These are phyloP conservation scores for Meira nashicola DNA, from an alignment of 1,284 basidiomycete species.

Conservation along the genomic window DNA sequence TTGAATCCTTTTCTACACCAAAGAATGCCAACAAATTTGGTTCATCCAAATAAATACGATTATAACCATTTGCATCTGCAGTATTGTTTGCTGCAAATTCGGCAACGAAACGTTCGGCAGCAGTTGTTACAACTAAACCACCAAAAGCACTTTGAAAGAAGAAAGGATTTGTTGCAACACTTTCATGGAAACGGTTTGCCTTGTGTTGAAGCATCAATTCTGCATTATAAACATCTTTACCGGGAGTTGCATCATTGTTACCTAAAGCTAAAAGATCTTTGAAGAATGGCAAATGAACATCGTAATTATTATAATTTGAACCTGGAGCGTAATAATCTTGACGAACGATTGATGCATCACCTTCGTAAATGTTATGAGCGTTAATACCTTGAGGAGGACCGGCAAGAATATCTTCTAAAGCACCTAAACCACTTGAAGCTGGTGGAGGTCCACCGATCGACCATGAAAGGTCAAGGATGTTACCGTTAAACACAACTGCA, in stretches of 20 bases:
- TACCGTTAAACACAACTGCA: slow-evolving; percentile 38
- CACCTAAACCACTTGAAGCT: slow-evolving; percentile 22
- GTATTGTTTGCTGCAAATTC: slow-evolving; percentile 41
- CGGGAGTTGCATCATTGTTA: slow-evolving; percentile 23
- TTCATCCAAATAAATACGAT: slow-evolving; percentile 40
- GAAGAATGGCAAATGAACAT: slow-evolving; percentile 30
- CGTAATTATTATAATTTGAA: slow-evolving; percentile 29
- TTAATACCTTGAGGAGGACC: slow-evolving; percentile 31
- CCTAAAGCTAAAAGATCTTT: slow-evolving; percentile 33
- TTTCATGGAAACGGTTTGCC: slow-evolving; percentile 26
- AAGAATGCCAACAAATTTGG: slow-evolving; percentile 38
- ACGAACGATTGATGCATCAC: slow-evolving; percentile 33
- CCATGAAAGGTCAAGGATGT: slow-evolving; percentile 33
- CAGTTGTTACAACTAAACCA: slow-evolving; percentile 33
- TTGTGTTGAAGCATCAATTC: slow-evolving; percentile 34
- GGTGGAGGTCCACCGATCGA: slow-evolving; percentile 33
- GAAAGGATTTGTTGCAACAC: slow-evolving; percentile 25
- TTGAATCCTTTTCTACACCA: slow-evolving; percentile 16
- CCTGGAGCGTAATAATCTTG: slow-evolving; percentile 36
- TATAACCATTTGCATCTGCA: slow-evolving; percentile 29
- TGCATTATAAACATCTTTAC: slow-evolving; percentile 31
- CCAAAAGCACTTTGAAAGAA: slow-evolving; percentile 38
- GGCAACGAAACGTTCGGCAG: slow-evolving; percentile 34
- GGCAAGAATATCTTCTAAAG: slow-evolving; percentile 21
- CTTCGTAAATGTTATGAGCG: slow-evolving; percentile 37